Evolutionary conservation across 140 eudicot genomes (phyloP), one percentile per base, ranked within the genome.

Genomic region (Erigeron philadelphicus): DNA sequence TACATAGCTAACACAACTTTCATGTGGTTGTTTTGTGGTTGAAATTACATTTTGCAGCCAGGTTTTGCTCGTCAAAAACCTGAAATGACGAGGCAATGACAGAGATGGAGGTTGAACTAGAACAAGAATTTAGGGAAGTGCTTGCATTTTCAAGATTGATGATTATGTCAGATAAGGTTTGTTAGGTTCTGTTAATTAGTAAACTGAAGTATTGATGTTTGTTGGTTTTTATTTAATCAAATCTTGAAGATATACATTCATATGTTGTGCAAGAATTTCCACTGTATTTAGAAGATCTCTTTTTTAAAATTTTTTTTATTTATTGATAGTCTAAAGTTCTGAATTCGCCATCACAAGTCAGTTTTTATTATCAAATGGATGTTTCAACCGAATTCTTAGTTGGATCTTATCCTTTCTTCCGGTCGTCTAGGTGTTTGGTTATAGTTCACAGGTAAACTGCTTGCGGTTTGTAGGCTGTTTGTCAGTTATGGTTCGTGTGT

Each of bases 61-160:
- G 96, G 96, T 58, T 88, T 88, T 84, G 82, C 96, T 60, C 86
- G 94, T 13, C 94, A 84, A 73, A 85, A 77, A 67, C 79, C 75
- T 1, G 80, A 81, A 58, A 63, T 74, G 35, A 68, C 50, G 74
- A 80, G 78, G 84, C 72, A 52, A 15, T 78, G 81, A 73, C 62
- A 56, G 73, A 52, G 44, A 67, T 6, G 11, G 12, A 25, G 44
- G 69, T 40, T 17, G 43, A 67, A 47, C 35, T 9, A 16, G 64
- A 72, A 68, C 69, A 58, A 58, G 40, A 67, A 9, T 5, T 11
- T 19, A 35, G 55, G 38, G 53, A 72, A 63, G 8, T 70, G 57
- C 6, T 46, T 66, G 9, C 49, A n/a, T 17, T 38, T 50, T 57
- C 41, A 55, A 40, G 50, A 17, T 60, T 68, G 75, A 49, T 68